These are phyloP conservation scores for Aspergillus hortae DNA, from an alignment of 2,329 filamentous ascomycete genomes.

Conservation along the genomic window DNA sequence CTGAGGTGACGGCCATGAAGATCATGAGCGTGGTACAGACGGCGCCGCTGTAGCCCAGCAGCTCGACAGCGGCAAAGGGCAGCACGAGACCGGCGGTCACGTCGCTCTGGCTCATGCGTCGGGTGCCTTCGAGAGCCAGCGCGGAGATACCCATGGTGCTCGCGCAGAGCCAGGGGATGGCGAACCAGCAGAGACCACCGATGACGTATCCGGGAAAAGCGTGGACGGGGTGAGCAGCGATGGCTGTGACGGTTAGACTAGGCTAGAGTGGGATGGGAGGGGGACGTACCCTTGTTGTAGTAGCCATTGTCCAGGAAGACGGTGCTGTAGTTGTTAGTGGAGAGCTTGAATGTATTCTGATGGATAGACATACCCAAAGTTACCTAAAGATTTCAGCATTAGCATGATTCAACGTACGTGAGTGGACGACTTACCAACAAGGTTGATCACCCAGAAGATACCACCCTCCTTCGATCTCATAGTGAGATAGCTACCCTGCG, in stretches of 20 bases:
- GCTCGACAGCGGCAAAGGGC: conserved; percentile 77
- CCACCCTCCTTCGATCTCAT: conserved; percentile 78
- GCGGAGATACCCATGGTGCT: conserved; percentile 85
- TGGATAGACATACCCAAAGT: conserved; percentile 24
- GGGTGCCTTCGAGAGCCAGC: conserved; percentile 72
- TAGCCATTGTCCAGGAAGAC: conserved; percentile 85
- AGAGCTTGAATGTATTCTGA: neutral
- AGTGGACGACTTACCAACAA: conserved; percentile 70
- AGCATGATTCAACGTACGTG: too few species aligned
- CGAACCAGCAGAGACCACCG: conserved; percentile 85
- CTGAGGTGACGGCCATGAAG: conserved; percentile 87
- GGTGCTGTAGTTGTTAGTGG: conserved; percentile 42
- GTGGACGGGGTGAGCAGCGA: conserved; percentile 79
- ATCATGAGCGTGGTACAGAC: conserved; percentile 74
- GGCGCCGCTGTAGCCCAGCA: conserved; percentile 79
- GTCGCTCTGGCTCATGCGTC: conserved; percentile 68
- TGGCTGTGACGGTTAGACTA: conserved; percentile 50
- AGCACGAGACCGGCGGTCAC: conserved; percentile 80
- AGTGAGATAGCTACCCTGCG: conserved; percentile 77
- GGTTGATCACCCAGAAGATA: conserved; percentile 90
- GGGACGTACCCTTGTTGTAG: conserved; percentile 66
- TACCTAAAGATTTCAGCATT: conserved; percentile 16
- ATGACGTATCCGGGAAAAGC: conserved; percentile 86
- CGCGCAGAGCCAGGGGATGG: conserved; percentile 84
- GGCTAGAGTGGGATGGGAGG: neutral